Evolutionary conservation across 169 alveolate genomes (phyloP), one percentile per base, ranked within the genome.

Genomic region (Eimeria zaria): DNA sequence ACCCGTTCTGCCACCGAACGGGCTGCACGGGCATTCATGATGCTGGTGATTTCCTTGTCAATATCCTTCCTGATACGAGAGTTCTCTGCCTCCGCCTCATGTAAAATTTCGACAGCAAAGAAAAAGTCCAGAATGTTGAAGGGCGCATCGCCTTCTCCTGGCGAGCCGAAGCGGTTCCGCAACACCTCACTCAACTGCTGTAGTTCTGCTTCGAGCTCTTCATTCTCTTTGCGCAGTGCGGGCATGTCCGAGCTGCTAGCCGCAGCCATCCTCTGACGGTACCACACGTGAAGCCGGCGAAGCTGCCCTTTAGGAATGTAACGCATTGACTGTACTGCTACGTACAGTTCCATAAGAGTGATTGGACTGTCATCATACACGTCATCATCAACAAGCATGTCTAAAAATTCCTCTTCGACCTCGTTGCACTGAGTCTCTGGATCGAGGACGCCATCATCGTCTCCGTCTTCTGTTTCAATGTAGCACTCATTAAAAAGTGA

Each of bases 291-390:
- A 39, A 95, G 88, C 41, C 95, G 95, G 53, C 95, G 92, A 41
- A 95, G 97, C 76, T 95, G 95, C 44, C 88, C 78, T 60, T 76
- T 69, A 9, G 96, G 95, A 53, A 95, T 87, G 91, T 95, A 85
- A 39, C 95, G 91, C 97, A 95, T 88, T 4, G 97, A 95, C 95
- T 96, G 97, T 60, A 96, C 97, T 27, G 96, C 97, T 46, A 96
- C 96, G 87, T 89, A 89, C 58, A 96, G 84, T 89, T 96, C 97
- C 95, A 89, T 87, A 55, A 96, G 97, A 20, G 97, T 95, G 41
- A 95, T 95, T 1, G 97, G 97, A 27, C 96, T 89, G 80, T 95
- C 97, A 51, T 95, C 95, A 39, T 95, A 95, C 46, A 95, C 95
- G 84, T 95, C 95, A 51, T 95, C 97, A 64, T 88, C 95, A 36